Evolutionary conservation across 495 filamentous ascomycete genomes (phyloP).

Genomic region (Collariella sp.): DNA sequence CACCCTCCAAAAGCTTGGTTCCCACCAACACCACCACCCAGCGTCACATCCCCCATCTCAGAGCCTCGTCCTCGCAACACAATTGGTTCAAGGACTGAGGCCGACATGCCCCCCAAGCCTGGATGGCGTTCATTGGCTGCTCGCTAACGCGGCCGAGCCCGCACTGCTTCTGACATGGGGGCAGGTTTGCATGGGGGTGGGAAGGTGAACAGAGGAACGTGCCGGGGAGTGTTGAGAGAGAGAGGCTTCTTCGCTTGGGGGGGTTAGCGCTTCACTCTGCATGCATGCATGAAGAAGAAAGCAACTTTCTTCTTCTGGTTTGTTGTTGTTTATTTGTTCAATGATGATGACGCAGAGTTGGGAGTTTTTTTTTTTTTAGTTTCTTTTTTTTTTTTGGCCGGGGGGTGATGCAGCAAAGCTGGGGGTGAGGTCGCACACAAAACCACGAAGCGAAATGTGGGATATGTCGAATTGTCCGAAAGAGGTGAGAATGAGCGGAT

Average conservation of each 20-base stretch:
- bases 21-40: background rate
- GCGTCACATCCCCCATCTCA: slow-evolving; percentile 1
- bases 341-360: too few relatives aligned
- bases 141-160: background rate
- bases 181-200: too few relatives aligned
- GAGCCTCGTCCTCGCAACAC: background rate
- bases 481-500: background rate
- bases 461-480: background rate
- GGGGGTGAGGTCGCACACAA: background rate
- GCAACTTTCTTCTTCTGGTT: too few relatives aligned
- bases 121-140: background rate
- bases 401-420: too few relatives aligned
- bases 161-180: background rate
- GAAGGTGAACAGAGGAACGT: too few relatives aligned
- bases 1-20: background rate
- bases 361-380: too few relatives aligned
- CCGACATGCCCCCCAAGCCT: background rate
- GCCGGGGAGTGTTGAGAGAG: too few relatives aligned
- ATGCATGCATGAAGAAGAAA: too few relatives aligned
- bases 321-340: too few relatives aligned
- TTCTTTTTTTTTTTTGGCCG: too few relatives aligned
- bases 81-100: background rate
- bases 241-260: too few relatives aligned
- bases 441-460: slow-evolving; percentile 6
- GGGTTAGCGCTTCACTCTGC: too few relatives aligned